Base-by-base conservation (phyloP, 108 stramenopile genomes). In the Nitzschia sp. region DNA sequence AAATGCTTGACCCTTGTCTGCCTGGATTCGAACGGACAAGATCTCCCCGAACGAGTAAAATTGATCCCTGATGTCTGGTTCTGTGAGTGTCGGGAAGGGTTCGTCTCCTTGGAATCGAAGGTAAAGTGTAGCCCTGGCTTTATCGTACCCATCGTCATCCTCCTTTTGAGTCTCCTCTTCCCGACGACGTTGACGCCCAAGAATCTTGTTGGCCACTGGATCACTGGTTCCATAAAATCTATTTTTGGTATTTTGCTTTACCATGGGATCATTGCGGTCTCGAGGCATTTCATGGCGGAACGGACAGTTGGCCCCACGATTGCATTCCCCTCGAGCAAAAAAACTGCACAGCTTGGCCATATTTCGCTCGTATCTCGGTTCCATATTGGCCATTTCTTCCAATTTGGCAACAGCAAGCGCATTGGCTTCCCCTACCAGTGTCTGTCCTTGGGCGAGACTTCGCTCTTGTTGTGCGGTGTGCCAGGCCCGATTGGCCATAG, bases 201-300 rank as follows among this genome's bases (percentile, higher is more conserved):
- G 62, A 80, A 95, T 90, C 58, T 86, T 90, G 41, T 83, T 75
- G 9, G 96, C 97, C 11, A 95, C 95, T 8, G 92, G 95, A 75
- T 96, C 97, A 71, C 87, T 92, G 19, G 85, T 88, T 37, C 97
- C 97, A 62, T 88, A 96, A 70, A 96, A 98, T 20, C 97, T 72
- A 72, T 98, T 91, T 66, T 94, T 96, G 21, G 95, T 96, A 78
- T 91, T 93, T 81, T 98, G 95, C 57, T 96, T 91, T 53, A 84
- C 80, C 61, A 95, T 76, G 5, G 94, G 93, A 70, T 95, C 94
- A 42, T 93, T 92, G 58, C 86, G 84, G 82, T 96, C 95, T 51
- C 85, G 78, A 3, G 95, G 95, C 92, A 96, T 86, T 79, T 96
- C 97, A 74, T 98, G 97, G n/a, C 97, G 93, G 77, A 97, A 98